These are phyloP conservation scores for Xylariomycetidae sp. DNA, from an alignment of 2,329 filamentous ascomycete species.

Conservation along the genomic window DNA sequence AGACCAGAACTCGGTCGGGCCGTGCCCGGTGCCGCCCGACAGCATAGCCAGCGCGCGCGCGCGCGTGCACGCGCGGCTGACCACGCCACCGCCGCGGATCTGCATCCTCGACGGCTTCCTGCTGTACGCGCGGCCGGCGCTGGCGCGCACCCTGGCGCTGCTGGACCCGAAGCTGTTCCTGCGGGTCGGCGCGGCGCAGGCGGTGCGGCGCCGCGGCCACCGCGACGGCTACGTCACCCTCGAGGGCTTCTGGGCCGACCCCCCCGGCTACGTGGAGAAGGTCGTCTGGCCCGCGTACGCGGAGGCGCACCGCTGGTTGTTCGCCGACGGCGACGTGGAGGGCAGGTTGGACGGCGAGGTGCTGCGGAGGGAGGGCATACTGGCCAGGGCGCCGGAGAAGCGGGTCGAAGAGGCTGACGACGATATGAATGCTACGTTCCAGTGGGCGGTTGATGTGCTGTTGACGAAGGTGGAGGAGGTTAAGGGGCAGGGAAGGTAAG, in stretches of 20 bases:
- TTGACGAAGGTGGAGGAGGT: constrained; percentile 39
- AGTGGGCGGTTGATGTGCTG: constrained; percentile 62
- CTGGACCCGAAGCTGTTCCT: constrained; percentile 78
- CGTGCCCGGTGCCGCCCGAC: constrained; percentile 43
- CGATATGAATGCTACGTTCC: constrained; percentile 56
- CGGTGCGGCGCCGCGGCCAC: constrained; percentile 60
- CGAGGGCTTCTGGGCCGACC: constrained; percentile 93
- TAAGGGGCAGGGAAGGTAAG: constrained; percentile 1
- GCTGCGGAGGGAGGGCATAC: constrained; percentile 37
- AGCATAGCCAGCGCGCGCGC: constrained; percentile 40
- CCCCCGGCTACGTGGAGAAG: constrained; percentile 86
- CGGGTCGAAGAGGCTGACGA: constrained; percentile 35
- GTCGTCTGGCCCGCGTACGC: constrained; percentile 97
- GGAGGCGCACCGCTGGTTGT: constrained; percentile 73
- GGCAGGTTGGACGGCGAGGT: constrained; percentile 40
- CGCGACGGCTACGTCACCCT: constrained; percentile 72
- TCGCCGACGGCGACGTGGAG: constrained; percentile 62
- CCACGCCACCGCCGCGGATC: constrained; percentile 40
- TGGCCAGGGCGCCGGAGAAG: constrained; percentile 34
- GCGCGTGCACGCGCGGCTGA: constrained; percentile 42
- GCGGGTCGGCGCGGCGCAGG: constrained; percentile 57
- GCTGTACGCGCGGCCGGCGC: constrained; percentile 55
- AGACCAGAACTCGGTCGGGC: constrained; percentile 56
- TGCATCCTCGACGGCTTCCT: constrained; percentile 87
- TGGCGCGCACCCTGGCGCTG: constrained; percentile 38